Conservation (phyloP, 1,284 basidiomycete species). For the Ganoderma sp. region DNA sequence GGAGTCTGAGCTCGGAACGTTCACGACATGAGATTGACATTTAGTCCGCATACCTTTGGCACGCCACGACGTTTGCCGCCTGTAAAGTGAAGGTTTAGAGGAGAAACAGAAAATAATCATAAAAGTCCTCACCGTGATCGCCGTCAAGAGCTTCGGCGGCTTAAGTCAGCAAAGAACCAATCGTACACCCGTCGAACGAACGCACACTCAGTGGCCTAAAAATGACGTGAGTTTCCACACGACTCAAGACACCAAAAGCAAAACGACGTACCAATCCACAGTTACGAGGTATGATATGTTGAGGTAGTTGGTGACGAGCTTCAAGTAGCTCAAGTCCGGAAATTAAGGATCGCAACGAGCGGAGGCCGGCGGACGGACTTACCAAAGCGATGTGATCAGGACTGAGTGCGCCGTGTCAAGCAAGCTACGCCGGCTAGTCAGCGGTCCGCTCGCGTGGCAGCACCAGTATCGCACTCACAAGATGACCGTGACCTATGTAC, state of each 20-base stretch:
- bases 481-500: not conserved
- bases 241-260: not conserved
- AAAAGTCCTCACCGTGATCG: not conserved
- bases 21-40: not conserved
- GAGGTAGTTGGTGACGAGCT: constrained; percentile 2
- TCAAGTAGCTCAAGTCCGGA: not conserved
- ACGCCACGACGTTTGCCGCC: not conserved
- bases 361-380: not conserved
- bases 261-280: constrained; percentile 12
- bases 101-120: not conserved
- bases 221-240: not conserved
- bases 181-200: not conserved
- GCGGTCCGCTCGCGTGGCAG: not conserved
- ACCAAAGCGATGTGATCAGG: not conserved
- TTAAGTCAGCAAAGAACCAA: not conserved
- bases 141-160: not conserved
- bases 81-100: not conserved
- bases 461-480: not conserved
- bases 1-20: not conserved
- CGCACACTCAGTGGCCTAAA: not conserved
- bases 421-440: not conserved
- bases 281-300: constrained; percentile 37
- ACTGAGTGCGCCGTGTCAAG: not conserved
- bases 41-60: not conserved
- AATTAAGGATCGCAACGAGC: not conserved